Conservation (phyloP, 169 alveolate species). For the Plasmodium ovale region DNA sequence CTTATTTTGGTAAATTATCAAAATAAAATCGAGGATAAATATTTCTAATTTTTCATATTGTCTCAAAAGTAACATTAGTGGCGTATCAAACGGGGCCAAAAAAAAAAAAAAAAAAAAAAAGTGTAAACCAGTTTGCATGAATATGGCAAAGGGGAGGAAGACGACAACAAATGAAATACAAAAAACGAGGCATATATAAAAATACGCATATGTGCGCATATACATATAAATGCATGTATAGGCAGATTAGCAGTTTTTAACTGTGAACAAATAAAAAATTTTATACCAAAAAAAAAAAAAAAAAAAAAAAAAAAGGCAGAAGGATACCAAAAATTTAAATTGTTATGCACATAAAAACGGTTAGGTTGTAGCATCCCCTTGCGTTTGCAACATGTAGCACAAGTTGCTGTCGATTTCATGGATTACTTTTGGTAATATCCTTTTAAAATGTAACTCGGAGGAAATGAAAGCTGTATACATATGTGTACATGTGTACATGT, state of each 20-base stretch:
- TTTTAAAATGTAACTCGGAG: conserved; percentile 4
- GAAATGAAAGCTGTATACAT: not conserved
- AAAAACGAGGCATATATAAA: conserved; percentile 5
- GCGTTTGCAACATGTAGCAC: too few species aligned
- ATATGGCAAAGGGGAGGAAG: too few species aligned
- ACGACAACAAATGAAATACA: conserved; percentile 15
- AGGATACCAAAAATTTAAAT: not conserved
- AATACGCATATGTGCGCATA: not conserved
- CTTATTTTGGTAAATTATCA: too few species aligned
- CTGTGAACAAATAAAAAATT: not conserved
- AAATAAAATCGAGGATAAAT: too few species aligned
- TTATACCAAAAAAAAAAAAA: conserved; percentile 30
- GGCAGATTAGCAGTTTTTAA: not conserved
- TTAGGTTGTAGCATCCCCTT: too few species aligned
- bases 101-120: too few species aligned
- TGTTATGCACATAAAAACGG: not conserved
- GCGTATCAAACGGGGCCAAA: too few species aligned
- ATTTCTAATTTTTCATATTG: too few species aligned
- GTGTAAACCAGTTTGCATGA: too few species aligned
- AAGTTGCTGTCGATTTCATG: too few species aligned
- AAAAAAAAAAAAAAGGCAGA: not conserved
- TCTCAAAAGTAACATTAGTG: too few species aligned
- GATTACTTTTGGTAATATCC: too few species aligned
- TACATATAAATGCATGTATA: not conserved
- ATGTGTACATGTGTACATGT: not conserved